Base-by-base conservation (phyloP, 1,139 yeast species). In the Barnettozyma hawaiiensis region DNA sequence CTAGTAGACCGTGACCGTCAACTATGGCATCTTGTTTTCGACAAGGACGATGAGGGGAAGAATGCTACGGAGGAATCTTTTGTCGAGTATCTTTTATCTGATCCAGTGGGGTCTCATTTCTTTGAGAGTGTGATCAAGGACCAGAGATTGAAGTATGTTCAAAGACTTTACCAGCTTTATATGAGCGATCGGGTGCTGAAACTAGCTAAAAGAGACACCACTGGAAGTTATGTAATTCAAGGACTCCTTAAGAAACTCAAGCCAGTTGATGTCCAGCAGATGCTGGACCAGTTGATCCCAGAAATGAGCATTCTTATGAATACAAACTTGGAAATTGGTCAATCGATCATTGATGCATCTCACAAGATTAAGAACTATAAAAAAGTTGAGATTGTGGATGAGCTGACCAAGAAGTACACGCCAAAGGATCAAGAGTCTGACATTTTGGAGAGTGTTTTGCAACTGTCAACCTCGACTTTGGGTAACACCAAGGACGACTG, bases 41-140 rank as follows among this genome's bases (percentile, higher is more conserved):
- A 49, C 12, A 59, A 59, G 31, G 63, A 61, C 9, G 63, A 64
- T 10, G 75, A 69, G 10, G 79, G 69, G 21, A 73, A 67, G 43
- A 81, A 82, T 45, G 52, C 77, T 0, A 75, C 79, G 45, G 96
- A 89, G 60, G 89, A 78, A 50, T 77, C 92, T 1, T 89, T 84
- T 61, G 82, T 89, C 32, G 96, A 89, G 59, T 85, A 85, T 58
- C 69, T 90, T 45, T 66, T 90, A 40, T 81, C 94, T 7, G 96
- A 90, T 58, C 72, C 95, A 1, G 87, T 89, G 14, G 98, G 97
- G 1, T 83, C 95, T 1, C 97, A 89, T 64, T 89, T 90, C 66
- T 69, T 90, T 34, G 90, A 90, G 62, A 73, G 81, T 16, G 74
- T 80, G 19, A 70, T 90, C 42, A 76, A 75, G 39, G 76, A 75